phyloP scores from a whole-genome alignment of 805 yeast genomes.

The Sugiyamaella valdiviana region DNA sequence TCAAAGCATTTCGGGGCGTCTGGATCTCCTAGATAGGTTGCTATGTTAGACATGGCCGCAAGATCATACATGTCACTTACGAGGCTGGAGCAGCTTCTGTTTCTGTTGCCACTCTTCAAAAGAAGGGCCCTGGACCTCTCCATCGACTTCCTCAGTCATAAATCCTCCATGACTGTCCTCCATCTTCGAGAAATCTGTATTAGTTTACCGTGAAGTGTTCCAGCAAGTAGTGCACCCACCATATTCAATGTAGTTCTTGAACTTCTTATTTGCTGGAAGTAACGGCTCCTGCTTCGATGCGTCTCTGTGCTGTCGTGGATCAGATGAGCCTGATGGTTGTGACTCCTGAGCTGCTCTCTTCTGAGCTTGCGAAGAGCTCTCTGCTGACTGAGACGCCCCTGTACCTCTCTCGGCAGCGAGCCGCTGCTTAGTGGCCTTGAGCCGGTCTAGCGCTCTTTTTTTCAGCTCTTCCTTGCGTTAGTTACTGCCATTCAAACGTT shows the following conservation, averaged over 20 bases:
- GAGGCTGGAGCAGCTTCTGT: slow-evolving; percentile 31
- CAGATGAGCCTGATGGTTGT: neutral
- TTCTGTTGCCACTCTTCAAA: slow-evolving; percentile 54
- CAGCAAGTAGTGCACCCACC: slow-evolving; percentile 14
- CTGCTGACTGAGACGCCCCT: neutral
- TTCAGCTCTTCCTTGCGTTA: neutral
- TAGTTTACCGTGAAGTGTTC: neutral
- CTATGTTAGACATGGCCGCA: neutral
- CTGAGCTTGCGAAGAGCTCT: neutral
- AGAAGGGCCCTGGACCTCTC: slow-evolving; percentile 29
- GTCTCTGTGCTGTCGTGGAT: slow-evolving; percentile 12
- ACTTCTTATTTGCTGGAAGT: slow-evolving; percentile 23
- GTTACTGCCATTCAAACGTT: neutral
- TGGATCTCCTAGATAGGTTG: slow-evolving; percentile 42
- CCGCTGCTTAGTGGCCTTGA: slow-evolving; percentile 22
- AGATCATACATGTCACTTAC: neutral
- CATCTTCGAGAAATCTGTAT: slow-evolving; percentile 79
- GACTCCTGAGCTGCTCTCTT: slow-evolving; percentile 1
- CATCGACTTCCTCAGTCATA: slow-evolving; percentile 40
- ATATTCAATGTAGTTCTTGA: slow-evolving; percentile 36
- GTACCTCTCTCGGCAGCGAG: slow-evolving; percentile 14
- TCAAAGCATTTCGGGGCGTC: slow-evolving; percentile 79
- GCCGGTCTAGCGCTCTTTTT: slow-evolving; percentile 17
- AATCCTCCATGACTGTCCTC: slow-evolving; percentile 85
- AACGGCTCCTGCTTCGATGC: slow-evolving; percentile 14